Evolutionary conservation across 257 asterid genomes (phyloP), one percentile per base, ranked within the genome.

Genomic region (Nicotiana obtusifolia): DNA sequence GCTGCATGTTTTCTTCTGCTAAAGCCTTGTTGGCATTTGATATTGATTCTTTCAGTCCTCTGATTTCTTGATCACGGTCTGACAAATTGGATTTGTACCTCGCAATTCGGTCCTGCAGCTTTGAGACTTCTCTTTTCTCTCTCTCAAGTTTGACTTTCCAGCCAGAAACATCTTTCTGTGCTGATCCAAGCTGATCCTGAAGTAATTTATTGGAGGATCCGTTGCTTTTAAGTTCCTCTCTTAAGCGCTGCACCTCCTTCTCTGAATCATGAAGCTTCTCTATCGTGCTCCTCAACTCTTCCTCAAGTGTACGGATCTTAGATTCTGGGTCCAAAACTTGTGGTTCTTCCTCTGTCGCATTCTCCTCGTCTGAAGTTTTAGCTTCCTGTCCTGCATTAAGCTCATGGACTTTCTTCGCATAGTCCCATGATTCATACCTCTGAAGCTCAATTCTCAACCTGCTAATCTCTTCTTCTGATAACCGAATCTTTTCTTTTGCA

Each of bases 41-140:
- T 54, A 95, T 81, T 1, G 94, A 80, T 84, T 93, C 99, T 86
- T 87, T 92, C 84, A 95, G 77, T 35, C 87, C 92, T 83, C 96
- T 81, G 80, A 95, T 95, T 83, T 93, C 98, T 85, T 91, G 96
- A 66, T 94, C 97, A 22, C 98, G 95, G 56, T 91, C 96, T 0
- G 97, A 85, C 22, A 95, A 87, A 86, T 84, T 94, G 30, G 84
- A 78, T 81, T 95, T 91, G 89, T 92, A 94, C 87, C 98, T 89
- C 19, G 35, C 60, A 1, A 95, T 88, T 24, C 97, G 90, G 84
- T 92, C 98, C 62, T 84, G 97, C 85, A 94, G 85, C 90, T 87
- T 90, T 2, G 90, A 83, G 60, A 85, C 88, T 87, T 95, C 98
- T 22, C 90, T 82, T 87, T 88, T 91, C 91, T 94, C 94, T 71